phyloP scores from a whole-genome alignment of 2,329 filamentous ascomycete genomes.

The Penicillium sp. region DNA sequence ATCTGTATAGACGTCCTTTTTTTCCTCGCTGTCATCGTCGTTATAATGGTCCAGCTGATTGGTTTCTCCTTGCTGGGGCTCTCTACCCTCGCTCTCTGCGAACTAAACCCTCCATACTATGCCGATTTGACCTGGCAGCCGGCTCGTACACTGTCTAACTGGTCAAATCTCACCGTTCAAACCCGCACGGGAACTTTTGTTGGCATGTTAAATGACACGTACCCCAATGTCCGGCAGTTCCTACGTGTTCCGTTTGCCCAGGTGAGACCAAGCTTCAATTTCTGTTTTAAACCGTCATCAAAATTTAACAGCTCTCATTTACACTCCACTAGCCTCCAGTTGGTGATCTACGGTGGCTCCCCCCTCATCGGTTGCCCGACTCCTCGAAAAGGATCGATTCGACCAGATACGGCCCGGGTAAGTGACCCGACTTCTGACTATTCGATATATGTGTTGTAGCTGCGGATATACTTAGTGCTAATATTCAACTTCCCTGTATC shows the following conservation, averaged over 20 bases:
- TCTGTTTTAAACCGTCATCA: background rate
- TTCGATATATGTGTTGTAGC: background rate
- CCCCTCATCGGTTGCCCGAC: conserved; percentile 18
- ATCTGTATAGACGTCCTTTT: too few species aligned
- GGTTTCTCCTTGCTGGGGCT: too few species aligned
- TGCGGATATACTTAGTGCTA: background rate
- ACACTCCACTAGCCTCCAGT: conserved; percentile 20
- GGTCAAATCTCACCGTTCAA: conserved; percentile 16
- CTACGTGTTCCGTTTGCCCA: conserved; percentile 40
- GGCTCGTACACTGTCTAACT: conserved; percentile 14
- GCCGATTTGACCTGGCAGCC: conserved; percentile 16
- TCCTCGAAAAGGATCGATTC: conserved; percentile 18
- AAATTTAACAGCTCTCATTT: background rate
- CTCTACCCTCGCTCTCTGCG: background rate
- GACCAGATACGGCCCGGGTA: conserved; percentile 19
- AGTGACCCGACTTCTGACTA: background rate
- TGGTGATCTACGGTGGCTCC: conserved; percentile 34
- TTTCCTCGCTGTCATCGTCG: too few species aligned
- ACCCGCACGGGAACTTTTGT: conserved; percentile 27
- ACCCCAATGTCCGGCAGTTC: conserved; percentile 39
- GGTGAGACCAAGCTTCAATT: background rate
- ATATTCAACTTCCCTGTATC: background rate
- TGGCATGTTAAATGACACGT: conserved; percentile 33
- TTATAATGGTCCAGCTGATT: too few species aligned
- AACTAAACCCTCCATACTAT: conserved; percentile 13